Evolutionary conservation across 2,329 filamentous ascomycete genomes (phyloP).

Genomic region (Paraconiothyrium sp.): DNA sequence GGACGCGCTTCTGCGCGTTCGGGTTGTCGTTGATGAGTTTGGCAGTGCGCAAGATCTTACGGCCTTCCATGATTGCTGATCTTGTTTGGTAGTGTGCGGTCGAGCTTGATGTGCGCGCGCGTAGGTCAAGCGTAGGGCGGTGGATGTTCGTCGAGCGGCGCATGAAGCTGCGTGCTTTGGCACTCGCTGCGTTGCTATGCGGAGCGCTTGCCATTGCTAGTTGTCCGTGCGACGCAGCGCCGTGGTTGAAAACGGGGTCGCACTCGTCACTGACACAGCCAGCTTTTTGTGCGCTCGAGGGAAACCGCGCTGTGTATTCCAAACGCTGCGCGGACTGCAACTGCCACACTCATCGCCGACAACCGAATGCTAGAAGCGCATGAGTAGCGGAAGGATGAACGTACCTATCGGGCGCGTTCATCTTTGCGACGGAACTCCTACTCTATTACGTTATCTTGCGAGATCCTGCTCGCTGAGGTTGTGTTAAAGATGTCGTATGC

Average conservation of each 20-base stretch:
- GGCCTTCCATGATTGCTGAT: constrained; percentile 11
- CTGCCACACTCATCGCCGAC: constrained; percentile 19
- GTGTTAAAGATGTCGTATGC: constrained; percentile 2
- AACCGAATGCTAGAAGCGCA: constrained; percentile 2
- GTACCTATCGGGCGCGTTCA: constrained; percentile 53
- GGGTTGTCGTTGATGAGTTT: constrained; percentile 26
- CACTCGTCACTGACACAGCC: neutral
- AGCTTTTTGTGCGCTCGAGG: neutral
- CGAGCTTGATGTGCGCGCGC: constrained; percentile 8
- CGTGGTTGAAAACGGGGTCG: neutral
- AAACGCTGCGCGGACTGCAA: constrained; percentile 13
- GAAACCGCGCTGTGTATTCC: constrained; percentile 7
- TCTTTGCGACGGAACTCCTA: constrained; percentile 25
- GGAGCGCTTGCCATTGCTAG: constrained; percentile 7
- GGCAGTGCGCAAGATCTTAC: constrained; percentile 14
- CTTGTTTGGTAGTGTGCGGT: neutral
- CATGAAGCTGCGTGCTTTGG: constrained; percentile 1
- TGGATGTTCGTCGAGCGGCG: neutral
- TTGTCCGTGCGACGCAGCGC: constrained; percentile 6
- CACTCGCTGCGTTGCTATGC: neutral
- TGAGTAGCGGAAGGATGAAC: constrained; percentile 20
- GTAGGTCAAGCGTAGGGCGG: neutral
- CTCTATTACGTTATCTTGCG: constrained; percentile 1
- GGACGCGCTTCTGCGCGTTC: constrained; percentile 18
- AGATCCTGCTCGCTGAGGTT: neutral